Evolutionary conservation across 805 yeast species (phyloP), one percentile per base, ranked within the genome.

Genomic region (Candida methanosorbosa): DNA sequence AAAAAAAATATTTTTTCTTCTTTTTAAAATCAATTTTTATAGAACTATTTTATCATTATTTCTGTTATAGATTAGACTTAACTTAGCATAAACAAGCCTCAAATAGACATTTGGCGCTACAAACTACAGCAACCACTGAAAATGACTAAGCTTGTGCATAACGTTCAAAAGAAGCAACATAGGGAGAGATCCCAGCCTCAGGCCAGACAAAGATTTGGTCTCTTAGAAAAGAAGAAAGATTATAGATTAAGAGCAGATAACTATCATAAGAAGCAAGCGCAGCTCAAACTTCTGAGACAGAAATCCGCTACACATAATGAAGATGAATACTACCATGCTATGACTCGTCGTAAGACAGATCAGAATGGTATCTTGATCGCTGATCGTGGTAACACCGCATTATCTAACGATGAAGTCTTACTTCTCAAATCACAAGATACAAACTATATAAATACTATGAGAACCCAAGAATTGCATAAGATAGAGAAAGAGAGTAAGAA

Each of bases 281-380:
- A 75, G 25, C 48, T 92, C 34, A 83, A 82, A 59, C 68, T 80
- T 1, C 68, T 92, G 38, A 75, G 82, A 44, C 66, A 68, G 28
- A 90, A 86, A 53, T 94, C 83, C 2, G 63, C 68, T 25, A 68
- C 69, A 30, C 71, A 86, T 46, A 92, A 92, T 54, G 94, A 94
- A 13, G 98, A 92, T 68, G 98, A 92, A 59, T 92, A 82, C 63
- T 87, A 90, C 58, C 95, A 86, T 72, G 92, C 86, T 16, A 92
- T 92, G 98, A 73, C 79, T 22, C 66, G 70, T 12, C 65, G 68
- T 40, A 70, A 68, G 48, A 76, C 92, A 4, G 94, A 86, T 43
- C 61, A 66, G 2, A 63, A 70, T 9, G 97, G 97, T 1, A 67
- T 83, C 8, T 50, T 81, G 32, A 55, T 81, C 9, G 63, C 77